These are phyloP conservation scores for Leccinum obscurum DNA, from an alignment of 768 basidiomycete species.

Conservation along the genomic window DNA sequence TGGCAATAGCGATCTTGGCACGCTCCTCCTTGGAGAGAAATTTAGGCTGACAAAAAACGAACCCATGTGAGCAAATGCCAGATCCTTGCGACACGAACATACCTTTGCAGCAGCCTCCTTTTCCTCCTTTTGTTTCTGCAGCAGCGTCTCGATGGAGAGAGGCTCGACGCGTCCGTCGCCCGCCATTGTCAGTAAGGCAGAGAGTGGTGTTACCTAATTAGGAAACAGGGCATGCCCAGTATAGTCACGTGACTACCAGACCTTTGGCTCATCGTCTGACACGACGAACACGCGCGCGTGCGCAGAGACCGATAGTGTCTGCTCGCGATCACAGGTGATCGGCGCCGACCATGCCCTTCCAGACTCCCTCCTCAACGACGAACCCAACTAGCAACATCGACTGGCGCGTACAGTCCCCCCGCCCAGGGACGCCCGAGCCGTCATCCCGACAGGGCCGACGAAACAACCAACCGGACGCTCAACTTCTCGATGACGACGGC, in stretches of 20 bases:
- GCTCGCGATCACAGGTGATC: conserved; percentile 22
- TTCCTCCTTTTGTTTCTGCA: conserved; percentile 85
- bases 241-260: conserved; percentile 16
- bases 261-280: conserved; percentile 21
- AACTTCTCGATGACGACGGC: conserved; percentile 71
- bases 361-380: conserved; percentile 10
- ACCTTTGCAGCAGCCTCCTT: conserved; percentile 92
- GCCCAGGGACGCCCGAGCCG: conserved; percentile 63
- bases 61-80: conserved; percentile 2
- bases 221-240: conserved; percentile 1
- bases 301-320: conserved; percentile 7
- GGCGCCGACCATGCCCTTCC: conserved; percentile 16
- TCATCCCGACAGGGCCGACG: conserved; percentile 59
- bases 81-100: conserved; percentile 5
- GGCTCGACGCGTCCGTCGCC: conserved; percentile 53
- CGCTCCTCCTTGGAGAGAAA: conserved; percentile 94
- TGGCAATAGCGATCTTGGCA: conserved; percentile 83
- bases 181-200: conserved; percentile 44
- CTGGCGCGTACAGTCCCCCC: conserved; percentile 44
- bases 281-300: conserved; percentile 18
- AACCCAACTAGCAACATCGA: conserved; percentile 6
- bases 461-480: conserved; percentile 48
- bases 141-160: conserved; percentile 82
- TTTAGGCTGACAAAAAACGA: conserved; percentile 71
- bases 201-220: conserved; percentile 10